Conservation (phyloP, 2,329 filamentous ascomycete genomes). For the Fusarium domesticum region DNA sequence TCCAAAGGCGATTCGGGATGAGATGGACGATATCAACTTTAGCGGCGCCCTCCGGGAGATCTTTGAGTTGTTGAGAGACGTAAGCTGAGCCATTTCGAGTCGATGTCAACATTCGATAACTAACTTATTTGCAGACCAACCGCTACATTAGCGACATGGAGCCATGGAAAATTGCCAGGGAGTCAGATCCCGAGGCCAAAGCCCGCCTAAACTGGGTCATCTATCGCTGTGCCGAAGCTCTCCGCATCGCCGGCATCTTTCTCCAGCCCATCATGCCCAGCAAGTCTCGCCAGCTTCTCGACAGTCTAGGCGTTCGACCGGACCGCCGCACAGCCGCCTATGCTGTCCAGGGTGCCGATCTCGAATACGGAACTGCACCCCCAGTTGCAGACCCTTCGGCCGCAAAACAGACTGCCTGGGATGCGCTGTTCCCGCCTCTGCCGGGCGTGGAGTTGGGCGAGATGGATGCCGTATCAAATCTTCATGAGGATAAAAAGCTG, state of each 20-base stretch:
- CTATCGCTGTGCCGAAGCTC: slow-evolving; percentile 68
- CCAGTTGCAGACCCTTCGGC: slow-evolving; percentile 1
- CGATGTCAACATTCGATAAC: neutral
- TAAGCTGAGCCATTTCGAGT: slow-evolving; percentile 32
- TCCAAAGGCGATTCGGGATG: slow-evolving; percentile 38
- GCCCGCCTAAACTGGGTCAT: slow-evolving; percentile 57
- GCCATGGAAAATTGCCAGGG: slow-evolving; percentile 64
- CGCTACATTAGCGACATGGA: slow-evolving; percentile 54
- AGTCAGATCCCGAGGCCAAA: slow-evolving; percentile 33
- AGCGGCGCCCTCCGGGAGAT: slow-evolving; percentile 63
- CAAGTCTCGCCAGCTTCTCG: slow-evolving; percentile 69
- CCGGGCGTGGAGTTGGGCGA: slow-evolving; percentile 21
- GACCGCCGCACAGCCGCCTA: slow-evolving; percentile 61
- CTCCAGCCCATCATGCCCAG: slow-evolving; percentile 88
- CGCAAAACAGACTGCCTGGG: slow-evolving; percentile 32
- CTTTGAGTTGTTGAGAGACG: slow-evolving; percentile 59
- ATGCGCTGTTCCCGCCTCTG: slow-evolving; percentile 51
- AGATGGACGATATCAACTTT: slow-evolving; percentile 64
- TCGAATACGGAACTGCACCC: slow-evolving; percentile 59
- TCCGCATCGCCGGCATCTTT: slow-evolving; percentile 78
- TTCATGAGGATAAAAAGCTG: too few relatives aligned
- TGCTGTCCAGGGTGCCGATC: slow-evolving; percentile 62
- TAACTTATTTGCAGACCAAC: slow-evolving; percentile 36
- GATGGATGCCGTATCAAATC: too few relatives aligned
- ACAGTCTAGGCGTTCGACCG: slow-evolving; percentile 69